Evolutionary conservation across 352 stramenopile genomes (phyloP).

Genomic region (Pseudoperonospora humuli): DNA sequence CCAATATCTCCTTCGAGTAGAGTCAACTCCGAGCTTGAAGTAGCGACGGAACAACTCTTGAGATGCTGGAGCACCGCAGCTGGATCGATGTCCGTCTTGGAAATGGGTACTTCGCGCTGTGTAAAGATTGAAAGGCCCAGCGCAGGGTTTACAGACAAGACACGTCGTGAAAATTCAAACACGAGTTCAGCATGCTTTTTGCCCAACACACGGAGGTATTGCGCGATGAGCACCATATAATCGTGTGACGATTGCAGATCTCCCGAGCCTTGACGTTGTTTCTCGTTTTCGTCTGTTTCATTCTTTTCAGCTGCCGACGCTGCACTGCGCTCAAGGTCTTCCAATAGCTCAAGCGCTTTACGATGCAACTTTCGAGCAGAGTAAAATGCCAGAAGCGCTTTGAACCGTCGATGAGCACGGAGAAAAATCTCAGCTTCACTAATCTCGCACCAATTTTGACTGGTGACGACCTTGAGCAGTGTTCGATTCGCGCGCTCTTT

Average conservation of each 20-base stretch:
- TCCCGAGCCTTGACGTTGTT: not conserved
- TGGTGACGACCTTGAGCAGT: conserved; percentile 47
- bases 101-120: conserved; percentile 36
- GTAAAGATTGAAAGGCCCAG: conserved; percentile 77
- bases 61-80: conserved; percentile 54
- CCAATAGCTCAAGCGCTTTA: conserved; percentile 71
- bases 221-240: conserved; percentile 52
- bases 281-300: not conserved
- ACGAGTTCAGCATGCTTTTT: conserved; percentile 62
- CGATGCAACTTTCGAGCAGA: conserved; percentile 58
- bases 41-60: conserved; percentile 42
- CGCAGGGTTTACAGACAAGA: conserved; percentile 44
- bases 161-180: conserved; percentile 73
- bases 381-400: conserved; percentile 65
- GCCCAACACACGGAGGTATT: conserved; percentile 58
- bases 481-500: conserved; percentile 26
- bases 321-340: conserved; percentile 63
- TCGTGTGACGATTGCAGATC: conserved; percentile 32
- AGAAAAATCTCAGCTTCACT: conserved; percentile 72
- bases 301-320: conserved; percentile 14
- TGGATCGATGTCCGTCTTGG: conserved; percentile 58
- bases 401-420: conserved; percentile 50
- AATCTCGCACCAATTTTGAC: conserved; percentile 60
- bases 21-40: not conserved
- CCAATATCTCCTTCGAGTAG: conserved; percentile 2